A percentile compares a stretch with the other conserved stretches of the same genome.
Evolutionary conservation across 1,139 yeast genomes (phyloP).

Genomic region (Zygosaccharomyces sapae): DNA sequence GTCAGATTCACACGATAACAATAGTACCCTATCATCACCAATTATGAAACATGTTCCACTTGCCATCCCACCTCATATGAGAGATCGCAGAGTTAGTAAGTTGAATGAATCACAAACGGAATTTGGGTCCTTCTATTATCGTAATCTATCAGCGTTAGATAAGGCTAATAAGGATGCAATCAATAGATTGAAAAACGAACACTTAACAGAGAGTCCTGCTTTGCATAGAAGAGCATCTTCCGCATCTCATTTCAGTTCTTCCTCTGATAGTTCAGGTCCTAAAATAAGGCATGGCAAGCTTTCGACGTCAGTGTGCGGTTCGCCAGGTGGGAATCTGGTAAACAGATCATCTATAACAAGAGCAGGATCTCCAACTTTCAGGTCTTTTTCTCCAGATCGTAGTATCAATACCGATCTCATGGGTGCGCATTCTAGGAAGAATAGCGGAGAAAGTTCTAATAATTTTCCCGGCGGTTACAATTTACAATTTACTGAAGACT

Average conservation of each 20-base stretch:
- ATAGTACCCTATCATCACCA: constrained; percentile 29
- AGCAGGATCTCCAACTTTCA: constrained; percentile 27
- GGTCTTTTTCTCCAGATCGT: constrained; percentile 31
- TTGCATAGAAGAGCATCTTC: constrained; percentile 30
- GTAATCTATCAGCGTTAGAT: constrained; percentile 85
- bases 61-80: constrained; percentile 52
- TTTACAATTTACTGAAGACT: constrained; percentile 21
- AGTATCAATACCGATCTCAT: constrained; percentile 22
- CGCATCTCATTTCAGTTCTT: constrained; percentile 36
- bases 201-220: constrained; percentile 45
- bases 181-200: constrained; percentile 79
- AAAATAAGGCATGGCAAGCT: constrained; percentile 19
- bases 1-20: constrained; percentile 20
- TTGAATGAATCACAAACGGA: constrained; percentile 70
- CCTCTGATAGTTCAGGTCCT: constrained; percentile 31
- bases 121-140: constrained; percentile 89
- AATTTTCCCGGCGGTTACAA: constrained; percentile 13
- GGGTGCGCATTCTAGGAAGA: constrained; percentile 19
- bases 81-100: constrained; percentile 64
- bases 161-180: constrained; percentile 95
- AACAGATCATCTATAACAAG: constrained; percentile 13
- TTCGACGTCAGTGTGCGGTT: constrained; percentile 12
- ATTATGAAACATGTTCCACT: constrained; percentile 40
- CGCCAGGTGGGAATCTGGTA: constrained; percentile 11
- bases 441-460: constrained; percentile 18